A percentile compares a stretch with the other conserved stretches of the same genome.
Evolutionary conservation across 2,329 filamentous ascomycete species (phyloP).

Genomic region (Aspergillus costaricaensis): DNA sequence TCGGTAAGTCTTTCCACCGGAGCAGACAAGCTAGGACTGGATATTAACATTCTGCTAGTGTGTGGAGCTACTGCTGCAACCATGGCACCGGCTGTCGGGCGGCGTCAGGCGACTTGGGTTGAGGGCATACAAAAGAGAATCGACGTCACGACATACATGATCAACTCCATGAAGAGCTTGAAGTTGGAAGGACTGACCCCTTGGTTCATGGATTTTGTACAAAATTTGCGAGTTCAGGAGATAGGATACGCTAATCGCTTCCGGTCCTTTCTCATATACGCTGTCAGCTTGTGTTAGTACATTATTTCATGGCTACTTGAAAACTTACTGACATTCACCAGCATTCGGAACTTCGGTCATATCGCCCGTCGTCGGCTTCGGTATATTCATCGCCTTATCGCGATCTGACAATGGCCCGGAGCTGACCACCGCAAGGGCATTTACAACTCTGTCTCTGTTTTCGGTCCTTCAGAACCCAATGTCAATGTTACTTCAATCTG

Average conservation of each 20-base stretch:
- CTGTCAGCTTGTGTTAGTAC: not conserved
- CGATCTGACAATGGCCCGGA: conserved; percentile 5
- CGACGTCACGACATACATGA: conserved; percentile 29
- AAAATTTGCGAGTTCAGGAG: not conserved
- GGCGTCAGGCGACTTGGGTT: conserved; percentile 30
- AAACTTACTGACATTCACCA: not conserved
- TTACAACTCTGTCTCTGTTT: conserved; percentile 17
- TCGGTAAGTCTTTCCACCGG: conserved; percentile 4
- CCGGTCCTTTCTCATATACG: not conserved
- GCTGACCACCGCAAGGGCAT: conserved; percentile 14
- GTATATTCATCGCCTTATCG: not conserved
- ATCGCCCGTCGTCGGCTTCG: not conserved
- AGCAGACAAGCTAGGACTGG: too few relatives aligned
- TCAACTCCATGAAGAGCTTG: conserved; percentile 40
- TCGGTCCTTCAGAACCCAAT: conserved; percentile 9
- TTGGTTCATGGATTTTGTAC: conserved; percentile 23
- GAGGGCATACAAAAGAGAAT: conserved; percentile 29
- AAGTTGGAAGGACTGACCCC: not conserved
- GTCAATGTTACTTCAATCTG: not conserved
- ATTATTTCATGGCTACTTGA: not conserved
- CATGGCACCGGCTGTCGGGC: conserved; percentile 4
- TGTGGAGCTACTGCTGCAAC: conserved; percentile 3
- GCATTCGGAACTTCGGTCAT: not conserved
- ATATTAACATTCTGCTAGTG: not conserved
- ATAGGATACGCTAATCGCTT: not conserved